A percentile compares a stretch with the other conserved stretches of the same genome.
phyloP scores from a whole-genome alignment of 2,329 filamentous ascomycete genomes.

The Coniochaeta sp. region DNA sequence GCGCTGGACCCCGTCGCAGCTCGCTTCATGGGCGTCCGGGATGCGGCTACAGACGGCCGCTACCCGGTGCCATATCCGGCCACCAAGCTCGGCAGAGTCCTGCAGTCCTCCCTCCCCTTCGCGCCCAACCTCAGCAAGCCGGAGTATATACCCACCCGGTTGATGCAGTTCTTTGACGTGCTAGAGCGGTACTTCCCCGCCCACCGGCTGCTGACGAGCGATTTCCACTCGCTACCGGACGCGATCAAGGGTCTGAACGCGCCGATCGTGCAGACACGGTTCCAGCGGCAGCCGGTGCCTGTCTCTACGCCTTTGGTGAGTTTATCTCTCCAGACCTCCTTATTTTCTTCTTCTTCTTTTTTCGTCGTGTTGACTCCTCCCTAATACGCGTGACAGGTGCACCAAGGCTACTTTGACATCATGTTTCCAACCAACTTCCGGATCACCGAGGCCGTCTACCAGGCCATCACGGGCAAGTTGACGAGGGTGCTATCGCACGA shows the following conservation, averaged over 20 bases:
- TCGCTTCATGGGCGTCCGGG: slow-evolving; percentile 76
- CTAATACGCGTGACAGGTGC: slow-evolving; percentile 50
- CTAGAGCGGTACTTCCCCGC: slow-evolving; percentile 81
- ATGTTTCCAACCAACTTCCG: slow-evolving; percentile 95
- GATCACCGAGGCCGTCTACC: slow-evolving; percentile 86
- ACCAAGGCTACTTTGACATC: slow-evolving; percentile 98
- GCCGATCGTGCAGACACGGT: slow-evolving; percentile 93
- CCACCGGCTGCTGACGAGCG: slow-evolving; percentile 80
- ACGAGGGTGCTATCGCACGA: slow-evolving; percentile 81
- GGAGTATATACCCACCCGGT: slow-evolving; percentile 88
- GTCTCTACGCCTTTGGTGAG: slow-evolving; percentile 84
- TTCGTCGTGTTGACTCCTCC: slow-evolving; percentile 1
- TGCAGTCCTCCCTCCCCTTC: slow-evolving; percentile 61
- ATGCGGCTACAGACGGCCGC: slow-evolving; percentile 61
- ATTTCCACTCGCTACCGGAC: slow-evolving; percentile 83
- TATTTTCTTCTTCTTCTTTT: too few species aligned
- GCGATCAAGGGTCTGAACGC: slow-evolving; percentile 79
- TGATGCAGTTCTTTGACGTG: slow-evolving; percentile 97
- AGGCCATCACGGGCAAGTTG: slow-evolving; percentile 84
- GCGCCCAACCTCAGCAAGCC: slow-evolving; percentile 69
- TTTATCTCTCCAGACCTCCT: slow-evolving; percentile 6
- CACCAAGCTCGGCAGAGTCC: slow-evolving; percentile 47
- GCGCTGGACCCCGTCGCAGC: slow-evolving; percentile 74
- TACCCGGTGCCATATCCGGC: slow-evolving; percentile 55
- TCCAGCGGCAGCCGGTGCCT: slow-evolving; percentile 76